These are phyloP conservation scores for Conticribra weissflogii DNA, from an alignment of 108 stramenopile genomes.

Conservation along the genomic window DNA sequence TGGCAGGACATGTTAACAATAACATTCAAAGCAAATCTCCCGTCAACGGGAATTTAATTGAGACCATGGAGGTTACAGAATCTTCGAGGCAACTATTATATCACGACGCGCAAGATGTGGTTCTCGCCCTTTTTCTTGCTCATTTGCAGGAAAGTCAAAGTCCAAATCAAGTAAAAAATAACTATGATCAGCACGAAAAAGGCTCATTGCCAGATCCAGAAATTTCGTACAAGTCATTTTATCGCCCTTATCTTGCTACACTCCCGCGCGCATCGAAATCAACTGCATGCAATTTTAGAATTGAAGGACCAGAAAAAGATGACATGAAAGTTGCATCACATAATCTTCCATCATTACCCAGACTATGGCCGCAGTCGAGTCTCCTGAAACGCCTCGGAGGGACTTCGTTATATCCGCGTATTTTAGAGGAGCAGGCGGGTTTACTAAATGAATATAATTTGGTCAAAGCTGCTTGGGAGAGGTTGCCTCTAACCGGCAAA, in stretches of 20 bases:
- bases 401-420: constrained; percentile 54
- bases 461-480: constrained; percentile 35
- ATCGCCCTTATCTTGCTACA: constrained; percentile 30
- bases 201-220: constrained; percentile 4
- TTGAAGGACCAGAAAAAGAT: not conserved
- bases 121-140: constrained; percentile 52
- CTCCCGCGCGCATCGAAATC: constrained; percentile 9
- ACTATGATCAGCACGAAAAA: constrained; percentile 1
- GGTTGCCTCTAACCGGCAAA: not conserved
- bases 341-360: constrained; percentile 42
- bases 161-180: constrained; percentile 4
- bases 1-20: too few relatives aligned
- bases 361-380: constrained; percentile 57
- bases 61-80: too few relatives aligned
- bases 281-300: not conserved
- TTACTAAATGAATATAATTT: constrained; percentile 51
- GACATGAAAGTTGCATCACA: constrained; percentile 1
- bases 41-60: too few relatives aligned
- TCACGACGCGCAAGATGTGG: constrained; percentile 49
- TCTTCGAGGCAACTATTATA: too few relatives aligned
- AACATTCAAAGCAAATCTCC: too few relatives aligned
- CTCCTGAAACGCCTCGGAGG: constrained; percentile 50
- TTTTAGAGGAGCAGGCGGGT: constrained; percentile 38
- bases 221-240: not conserved
- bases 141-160: constrained; percentile 7